Base-by-base conservation (phyloP, 1,284 basidiomycete genomes). In the Malassezia sympodialis region DNA sequence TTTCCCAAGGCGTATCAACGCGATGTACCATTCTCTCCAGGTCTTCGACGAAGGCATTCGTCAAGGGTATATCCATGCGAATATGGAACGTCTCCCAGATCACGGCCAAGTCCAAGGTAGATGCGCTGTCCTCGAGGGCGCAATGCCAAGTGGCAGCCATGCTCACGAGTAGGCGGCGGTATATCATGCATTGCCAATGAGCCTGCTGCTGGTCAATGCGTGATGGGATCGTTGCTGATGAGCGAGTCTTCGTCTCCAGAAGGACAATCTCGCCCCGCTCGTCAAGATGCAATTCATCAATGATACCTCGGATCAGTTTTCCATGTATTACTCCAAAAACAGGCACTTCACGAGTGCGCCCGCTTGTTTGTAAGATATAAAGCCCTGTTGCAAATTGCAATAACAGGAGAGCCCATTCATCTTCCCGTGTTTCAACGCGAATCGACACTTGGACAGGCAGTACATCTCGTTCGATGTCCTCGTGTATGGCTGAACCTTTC, bases 391-490 rank as follows among this genome's bases (percentile, higher is more conserved):
- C 49, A n/a, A 66, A 42, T 42, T 65, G 60, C 28, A 75, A 78
- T 51, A 70, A 82, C 83, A 82, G 79, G 49, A 87, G 68, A 7
- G 80, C 87, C 83, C 85, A 88, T 12, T 79, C 78, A 63, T 89
- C 87, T 69, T 87, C 86, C 0, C 76, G 60, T 0, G 80, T 82
- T 0, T 65, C 73, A 0, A 80, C 71, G 1, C 76, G 69, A 1
- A 88, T 79, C 11, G 74, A 35, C 8, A 85, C 66, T 56, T 51
- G 80, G 27, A 82, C 80, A 0, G 84, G 80, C 34, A 80, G 80
- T 10, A 90, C 78, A 68, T 89, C 84, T 19, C 79, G 78, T 70
- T 94, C 88, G 15, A 94, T 78, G 40, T 81, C 78, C 62, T 85
- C 85, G 75, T 94, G 90, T 0, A 91, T 86, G 83, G 63, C 30